Conservation (phyloP, 108 stramenopile genomes). For the Nannochloropsis salina region DNA sequence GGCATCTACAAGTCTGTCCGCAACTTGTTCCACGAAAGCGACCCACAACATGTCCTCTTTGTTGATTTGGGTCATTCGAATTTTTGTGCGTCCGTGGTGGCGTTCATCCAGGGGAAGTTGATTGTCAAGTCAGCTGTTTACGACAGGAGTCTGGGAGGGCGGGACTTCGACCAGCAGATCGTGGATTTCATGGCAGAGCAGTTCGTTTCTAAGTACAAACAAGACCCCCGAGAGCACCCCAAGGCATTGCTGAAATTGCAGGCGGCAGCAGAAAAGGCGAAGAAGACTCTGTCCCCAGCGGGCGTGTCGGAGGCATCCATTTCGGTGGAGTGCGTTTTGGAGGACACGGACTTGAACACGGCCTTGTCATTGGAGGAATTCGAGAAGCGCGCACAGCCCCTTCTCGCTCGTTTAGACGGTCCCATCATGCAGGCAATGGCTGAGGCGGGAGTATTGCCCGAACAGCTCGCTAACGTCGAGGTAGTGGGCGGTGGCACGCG, state of each 20-base stretch:
- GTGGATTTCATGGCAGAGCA: slow-evolving; percentile 78
- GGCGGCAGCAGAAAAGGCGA: slow-evolving; percentile 89
- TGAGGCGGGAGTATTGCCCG: slow-evolving; percentile 68
- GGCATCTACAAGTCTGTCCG: slow-evolving; percentile 96
- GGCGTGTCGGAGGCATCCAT: slow-evolving; percentile 81
- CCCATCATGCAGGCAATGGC: slow-evolving; percentile 71
- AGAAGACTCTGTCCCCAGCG: slow-evolving; percentile 90
- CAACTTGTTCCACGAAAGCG: slow-evolving; percentile 33
- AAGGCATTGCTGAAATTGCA: slow-evolving; percentile 86
- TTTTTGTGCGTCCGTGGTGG: slow-evolving; percentile 80
- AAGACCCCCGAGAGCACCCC: slow-evolving; percentile 64
- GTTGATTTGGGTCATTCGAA: slow-evolving; percentile 74
- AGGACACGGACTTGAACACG: slow-evolving; percentile 80
- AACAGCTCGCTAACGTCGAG: slow-evolving; percentile 70
- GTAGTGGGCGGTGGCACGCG: slow-evolving; percentile 88
- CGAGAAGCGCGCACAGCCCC: slow-evolving; percentile 67
- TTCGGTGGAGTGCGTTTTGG: slow-evolving; percentile 77
- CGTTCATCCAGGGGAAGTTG: slow-evolving; percentile 78
- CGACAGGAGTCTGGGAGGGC: slow-evolving; percentile 79
- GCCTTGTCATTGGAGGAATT: slow-evolving; percentile 72
- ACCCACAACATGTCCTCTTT: slow-evolving; percentile 65
- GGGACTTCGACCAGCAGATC: slow-evolving; percentile 82
- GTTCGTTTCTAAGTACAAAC: slow-evolving; percentile 72
- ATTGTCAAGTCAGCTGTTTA: slow-evolving; percentile 68
- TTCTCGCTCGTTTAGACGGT: slow-evolving; percentile 66